phyloP scores from a whole-genome alignment of 352 stramenopile species.

The Aphanomyces stellatus region DNA sequence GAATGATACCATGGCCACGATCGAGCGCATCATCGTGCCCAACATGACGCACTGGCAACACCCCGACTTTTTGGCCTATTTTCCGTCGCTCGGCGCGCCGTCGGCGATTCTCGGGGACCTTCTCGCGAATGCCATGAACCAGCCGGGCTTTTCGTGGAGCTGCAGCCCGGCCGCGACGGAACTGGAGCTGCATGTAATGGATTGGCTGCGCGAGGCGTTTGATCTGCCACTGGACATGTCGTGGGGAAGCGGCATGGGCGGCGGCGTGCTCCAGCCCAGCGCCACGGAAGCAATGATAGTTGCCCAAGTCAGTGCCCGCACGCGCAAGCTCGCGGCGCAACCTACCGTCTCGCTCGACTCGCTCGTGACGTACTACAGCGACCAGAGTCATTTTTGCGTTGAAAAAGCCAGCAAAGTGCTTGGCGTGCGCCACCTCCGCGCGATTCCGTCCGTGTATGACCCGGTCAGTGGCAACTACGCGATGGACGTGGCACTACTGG shows the following conservation, averaged over 20 bases:
- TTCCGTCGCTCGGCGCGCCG: slow-evolving; percentile 40
- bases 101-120: slow-evolving; percentile 47
- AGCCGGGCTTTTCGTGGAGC: slow-evolving; percentile 33
- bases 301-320: slow-evolving; percentile 22
- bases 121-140: slow-evolving; percentile 23
- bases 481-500: slow-evolving; percentile 30
- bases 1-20: slow-evolving; percentile 49
- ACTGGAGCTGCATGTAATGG: slow-evolving; percentile 55
- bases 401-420: slow-evolving; percentile 64
- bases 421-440: slow-evolving; percentile 43
- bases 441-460: slow-evolving; percentile 40
- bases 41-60: slow-evolving; percentile 61
- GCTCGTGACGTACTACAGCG: slow-evolving; percentile 53
- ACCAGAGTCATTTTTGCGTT: slow-evolving; percentile 61
- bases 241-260: slow-evolving; percentile 38
- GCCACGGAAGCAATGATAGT: slow-evolving; percentile 38
- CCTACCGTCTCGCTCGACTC: slow-evolving; percentile 21
- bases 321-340: background rate
- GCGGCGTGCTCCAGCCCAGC: slow-evolving; percentile 58
- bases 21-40: slow-evolving; percentile 49
- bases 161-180: slow-evolving; percentile 47
- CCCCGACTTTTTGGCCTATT: slow-evolving; percentile 60
- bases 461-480: slow-evolving; percentile 48
- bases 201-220: slow-evolving; percentile 58
- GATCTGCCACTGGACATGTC: slow-evolving; percentile 45